Percentiles rank a stretch among this genome's conserved stretches.
Conservation (phyloP, 306 rosid species). For the Dicorynia guianensis region DNA sequence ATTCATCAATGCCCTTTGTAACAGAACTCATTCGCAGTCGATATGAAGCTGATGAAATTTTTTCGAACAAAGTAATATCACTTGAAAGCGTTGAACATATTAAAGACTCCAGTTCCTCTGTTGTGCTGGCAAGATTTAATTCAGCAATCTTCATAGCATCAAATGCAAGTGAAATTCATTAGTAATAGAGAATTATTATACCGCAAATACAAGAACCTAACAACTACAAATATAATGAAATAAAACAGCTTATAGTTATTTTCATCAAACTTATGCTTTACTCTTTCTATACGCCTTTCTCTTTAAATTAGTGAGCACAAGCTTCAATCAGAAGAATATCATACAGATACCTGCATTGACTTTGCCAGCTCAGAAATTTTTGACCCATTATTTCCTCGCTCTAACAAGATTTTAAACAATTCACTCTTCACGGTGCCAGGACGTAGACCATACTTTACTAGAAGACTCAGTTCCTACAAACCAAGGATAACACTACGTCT, state of each 20-base stretch:
- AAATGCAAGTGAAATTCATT: slow-evolving; percentile 46
- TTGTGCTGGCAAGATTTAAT: slow-evolving; percentile 67
- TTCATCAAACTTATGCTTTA: slow-evolving; percentile 1
- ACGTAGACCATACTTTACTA: slow-evolving; percentile 70
- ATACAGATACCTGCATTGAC: slow-evolving; percentile 58
- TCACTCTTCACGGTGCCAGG: slow-evolving; percentile 88
- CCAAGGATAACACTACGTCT: slow-evolving; percentile 31
- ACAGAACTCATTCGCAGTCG: slow-evolving; percentile 75
- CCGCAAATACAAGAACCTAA: not conserved
- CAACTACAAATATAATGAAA: not conserved
- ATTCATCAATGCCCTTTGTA: slow-evolving; percentile 65
- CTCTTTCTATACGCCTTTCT: slow-evolving; percentile 7
- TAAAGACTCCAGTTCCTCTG: slow-evolving; percentile 74
- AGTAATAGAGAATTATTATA: slow-evolving; percentile 31
- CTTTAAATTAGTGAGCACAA: not conserved
- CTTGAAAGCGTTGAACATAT: slow-evolving; percentile 84
- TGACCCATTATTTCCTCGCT: slow-evolving; percentile 82
- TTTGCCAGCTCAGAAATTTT: slow-evolving; percentile 79
- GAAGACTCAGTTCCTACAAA: slow-evolving; percentile 73
- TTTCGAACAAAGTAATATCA: slow-evolving; percentile 92
- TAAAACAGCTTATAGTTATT: slow-evolving; percentile 15
- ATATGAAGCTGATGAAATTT: slow-evolving; percentile 87
- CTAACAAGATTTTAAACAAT: slow-evolving; percentile 73
- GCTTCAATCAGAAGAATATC: slow-evolving; percentile 18
- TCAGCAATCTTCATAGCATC: slow-evolving; percentile 70